phyloP scores from a whole-genome alignment of 495 filamentous ascomycete species.

The Hyaloscypha hepaticicola region DNA sequence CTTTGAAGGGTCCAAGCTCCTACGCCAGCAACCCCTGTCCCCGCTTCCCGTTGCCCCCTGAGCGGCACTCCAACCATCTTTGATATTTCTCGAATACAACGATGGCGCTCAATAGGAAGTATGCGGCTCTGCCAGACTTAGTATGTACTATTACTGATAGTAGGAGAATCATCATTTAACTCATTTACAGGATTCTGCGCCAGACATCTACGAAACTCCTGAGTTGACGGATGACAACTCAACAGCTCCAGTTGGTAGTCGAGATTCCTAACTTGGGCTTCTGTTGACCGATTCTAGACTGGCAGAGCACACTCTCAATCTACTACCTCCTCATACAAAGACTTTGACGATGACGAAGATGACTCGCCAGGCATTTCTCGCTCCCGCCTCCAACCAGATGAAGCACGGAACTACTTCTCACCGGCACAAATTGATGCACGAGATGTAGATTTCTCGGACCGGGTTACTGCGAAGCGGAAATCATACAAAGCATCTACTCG shows the following conservation, averaged over 20 bases:
- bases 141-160: constrained; percentile 44
- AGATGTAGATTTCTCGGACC: constrained; percentile 80
- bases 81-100: constrained; percentile 9
- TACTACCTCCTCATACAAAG: constrained; percentile 40
- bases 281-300: constrained; percentile 24
- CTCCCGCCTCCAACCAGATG: constrained; percentile 67
- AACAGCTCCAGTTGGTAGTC: constrained; percentile 66
- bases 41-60: not conserved
- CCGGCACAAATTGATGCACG: constrained; percentile 71
- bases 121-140: constrained; percentile 80
- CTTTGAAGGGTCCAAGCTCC: constrained; percentile 24
- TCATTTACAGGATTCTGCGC: constrained; percentile 70
- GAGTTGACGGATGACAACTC: constrained; percentile 85
- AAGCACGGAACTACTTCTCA: constrained; percentile 77
- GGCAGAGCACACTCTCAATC: constrained; percentile 26
- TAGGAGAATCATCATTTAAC: not conserved
- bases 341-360: constrained; percentile 53
- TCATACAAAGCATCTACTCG: constrained; percentile 74
- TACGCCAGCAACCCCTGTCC: not conserved
- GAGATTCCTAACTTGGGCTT: constrained; percentile 10
- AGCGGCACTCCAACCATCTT: not conserved
- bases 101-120: constrained; percentile 65
- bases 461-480: constrained; percentile 72
- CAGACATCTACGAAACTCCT: constrained; percentile 94
- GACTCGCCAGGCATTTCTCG: constrained; percentile 67